A percentile compares a stretch with the other conserved stretches of the same genome.
Evolutionary conservation across 352 stramenopile species (phyloP).

Genomic region (Thalassiosira delicatula): DNA sequence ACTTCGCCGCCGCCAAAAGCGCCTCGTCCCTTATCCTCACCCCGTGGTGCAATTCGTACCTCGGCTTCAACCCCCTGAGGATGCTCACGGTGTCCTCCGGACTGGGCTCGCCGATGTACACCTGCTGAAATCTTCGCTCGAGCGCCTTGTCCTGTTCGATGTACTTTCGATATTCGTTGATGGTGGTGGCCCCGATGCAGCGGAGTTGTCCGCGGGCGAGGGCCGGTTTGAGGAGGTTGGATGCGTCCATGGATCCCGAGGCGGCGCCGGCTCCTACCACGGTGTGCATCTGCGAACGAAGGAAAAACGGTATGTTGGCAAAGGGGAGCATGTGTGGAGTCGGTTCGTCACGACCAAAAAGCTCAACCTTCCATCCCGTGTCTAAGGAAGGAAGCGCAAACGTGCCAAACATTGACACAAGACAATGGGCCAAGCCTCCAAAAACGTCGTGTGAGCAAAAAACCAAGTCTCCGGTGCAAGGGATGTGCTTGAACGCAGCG

Average conservation of each 20-base stretch:
- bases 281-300: too few species aligned
- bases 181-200: slow-evolving; percentile 97
- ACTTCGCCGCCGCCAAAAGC: slow-evolving; percentile 92
- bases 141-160: slow-evolving; percentile 99
- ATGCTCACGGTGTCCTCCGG: slow-evolving; percentile 96
- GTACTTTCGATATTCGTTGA: slow-evolving; percentile 97
- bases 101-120: slow-evolving; percentile 92
- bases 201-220: slow-evolving; percentile 94
- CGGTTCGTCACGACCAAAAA: too few species aligned
- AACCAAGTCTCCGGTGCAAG: too few species aligned
- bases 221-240: slow-evolving; percentile 98
- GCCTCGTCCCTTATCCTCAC: slow-evolving; percentile 93
- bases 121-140: slow-evolving; percentile 96
- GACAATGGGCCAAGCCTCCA: too few species aligned
- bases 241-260: slow-evolving; percentile 93
- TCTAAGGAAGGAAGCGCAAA: too few species aligned
- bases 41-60: slow-evolving; percentile 97
- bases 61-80: slow-evolving; percentile 92
- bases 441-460: too few species aligned
- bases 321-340: too few species aligned
- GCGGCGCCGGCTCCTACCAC: slow-evolving; percentile 93
- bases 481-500: too few species aligned
- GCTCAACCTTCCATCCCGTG: too few species aligned
- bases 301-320: too few species aligned
- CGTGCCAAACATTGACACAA: too few species aligned